These are phyloP conservation scores for Middelhovenomyces tepae DNA, from an alignment of 805 yeast species.

Conservation along the genomic window DNA sequence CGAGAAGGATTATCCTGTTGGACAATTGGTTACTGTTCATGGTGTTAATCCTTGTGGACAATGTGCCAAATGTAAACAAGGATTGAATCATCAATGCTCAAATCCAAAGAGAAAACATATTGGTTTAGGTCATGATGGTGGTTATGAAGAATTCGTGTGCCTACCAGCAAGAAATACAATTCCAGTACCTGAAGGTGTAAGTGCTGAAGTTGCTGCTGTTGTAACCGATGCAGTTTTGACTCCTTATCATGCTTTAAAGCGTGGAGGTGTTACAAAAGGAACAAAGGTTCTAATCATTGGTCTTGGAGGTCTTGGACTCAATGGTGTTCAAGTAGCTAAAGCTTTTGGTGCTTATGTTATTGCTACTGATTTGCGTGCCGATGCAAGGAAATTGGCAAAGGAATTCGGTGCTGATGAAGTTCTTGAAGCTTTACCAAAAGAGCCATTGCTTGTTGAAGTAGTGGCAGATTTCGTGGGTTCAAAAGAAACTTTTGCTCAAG, in stretches of 20 bases:
- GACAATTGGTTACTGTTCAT: slow-evolving; percentile 15
- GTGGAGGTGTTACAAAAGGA: slow-evolving; percentile 19
- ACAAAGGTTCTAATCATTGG: slow-evolving; percentile 26
- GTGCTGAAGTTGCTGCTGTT: slow-evolving; percentile 26
- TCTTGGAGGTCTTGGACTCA: slow-evolving; percentile 29
- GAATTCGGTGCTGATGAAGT: slow-evolving; percentile 37
- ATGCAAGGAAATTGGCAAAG: slow-evolving; percentile 24
- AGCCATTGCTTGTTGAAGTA: slow-evolving; percentile 32
- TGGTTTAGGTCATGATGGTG: slow-evolving; percentile 28
- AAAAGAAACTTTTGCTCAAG: slow-evolving; percentile 19
- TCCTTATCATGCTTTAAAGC: slow-evolving; percentile 29
- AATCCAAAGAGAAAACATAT: slow-evolving; percentile 5
- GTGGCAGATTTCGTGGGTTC: slow-evolving; percentile 22
- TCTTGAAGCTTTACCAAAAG: slow-evolving; percentile 24
- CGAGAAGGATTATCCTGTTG: slow-evolving; percentile 40
- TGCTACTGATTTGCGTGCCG: slow-evolving; percentile 24
- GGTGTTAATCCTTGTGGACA: slow-evolving; percentile 23
- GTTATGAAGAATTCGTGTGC: slow-evolving; percentile 26
- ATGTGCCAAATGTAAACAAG: slow-evolving; percentile 22
- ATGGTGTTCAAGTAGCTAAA: slow-evolving; percentile 26
- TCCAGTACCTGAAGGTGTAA: slow-evolving; percentile 25
- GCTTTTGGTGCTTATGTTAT: slow-evolving; percentile 15
- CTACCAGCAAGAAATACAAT: slow-evolving; percentile 18
- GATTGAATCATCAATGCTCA: slow-evolving; percentile 23
- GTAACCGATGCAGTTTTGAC: slow-evolving; percentile 29